A percentile compares a stretch with the other conserved stretches of the same genome.
Conservation (phyloP, 257 asterid genomes). For the Linderniella brevidens region DNA sequence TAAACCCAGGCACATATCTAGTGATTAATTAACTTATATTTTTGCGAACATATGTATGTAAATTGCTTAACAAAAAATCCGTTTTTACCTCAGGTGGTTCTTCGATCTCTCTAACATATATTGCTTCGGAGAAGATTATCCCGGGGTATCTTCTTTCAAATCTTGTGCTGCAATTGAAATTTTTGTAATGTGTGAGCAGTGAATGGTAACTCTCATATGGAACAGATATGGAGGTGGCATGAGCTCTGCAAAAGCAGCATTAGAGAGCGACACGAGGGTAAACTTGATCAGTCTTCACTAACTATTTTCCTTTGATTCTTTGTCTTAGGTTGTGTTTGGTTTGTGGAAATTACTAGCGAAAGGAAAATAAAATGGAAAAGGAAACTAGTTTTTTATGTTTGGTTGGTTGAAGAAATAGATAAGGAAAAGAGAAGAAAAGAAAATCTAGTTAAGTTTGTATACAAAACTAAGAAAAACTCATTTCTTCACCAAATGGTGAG, state of each 20-base stretch:
- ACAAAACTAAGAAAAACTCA: no score
- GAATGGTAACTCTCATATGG: not conserved
- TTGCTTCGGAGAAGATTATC: slow-evolving; percentile 78
- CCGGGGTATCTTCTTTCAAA: slow-evolving; percentile 44
- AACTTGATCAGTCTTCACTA: slow-evolving; percentile 9
- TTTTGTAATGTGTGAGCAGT: no score
- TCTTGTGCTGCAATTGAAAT: slow-evolving; percentile 1
- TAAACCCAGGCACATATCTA: slow-evolving; percentile 52
- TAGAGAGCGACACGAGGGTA: slow-evolving; percentile 82
- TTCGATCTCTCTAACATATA: slow-evolving; percentile 68
- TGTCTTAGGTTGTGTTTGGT: no score
- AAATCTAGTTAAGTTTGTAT: no score
- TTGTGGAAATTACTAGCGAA: no score
- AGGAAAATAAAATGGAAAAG: no score
- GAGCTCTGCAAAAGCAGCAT: slow-evolving; percentile 90
- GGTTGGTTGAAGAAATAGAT: no score
- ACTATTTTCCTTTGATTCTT: not conserved
- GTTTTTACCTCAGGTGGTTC: slow-evolving; percentile 50
- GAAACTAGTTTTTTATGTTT: no score
- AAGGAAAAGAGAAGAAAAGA: no score
- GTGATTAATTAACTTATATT: no score
- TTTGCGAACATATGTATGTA: not conserved
- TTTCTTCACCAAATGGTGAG: no score
- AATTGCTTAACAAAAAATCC: not conserved
- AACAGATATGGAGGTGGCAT: slow-evolving; percentile 83